Percentiles rank a stretch among this genome's conserved stretches.
Evolutionary conservation across 768 basidiomycete species (phyloP).

Genomic region (Zangia roseola): DNA sequence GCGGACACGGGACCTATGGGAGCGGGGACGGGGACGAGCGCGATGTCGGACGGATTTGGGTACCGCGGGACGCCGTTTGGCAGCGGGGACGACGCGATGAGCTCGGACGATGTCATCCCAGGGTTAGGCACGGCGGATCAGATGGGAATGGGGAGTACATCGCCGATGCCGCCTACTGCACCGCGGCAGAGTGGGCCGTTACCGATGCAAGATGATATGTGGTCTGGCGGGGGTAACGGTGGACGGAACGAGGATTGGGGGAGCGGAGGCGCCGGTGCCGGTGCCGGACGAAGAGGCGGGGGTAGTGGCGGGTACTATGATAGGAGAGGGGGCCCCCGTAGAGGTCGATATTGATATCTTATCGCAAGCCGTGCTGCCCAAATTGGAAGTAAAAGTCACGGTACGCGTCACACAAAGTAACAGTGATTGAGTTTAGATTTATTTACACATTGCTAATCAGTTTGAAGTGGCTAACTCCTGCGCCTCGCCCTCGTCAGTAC

Average conservation of each 20-base stretch:
- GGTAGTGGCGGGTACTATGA: constrained; percentile 36
- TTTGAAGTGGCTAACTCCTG: too few relatives aligned
- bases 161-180: constrained; percentile 23
- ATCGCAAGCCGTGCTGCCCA: too few relatives aligned
- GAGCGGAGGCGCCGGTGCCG: constrained; percentile 33
- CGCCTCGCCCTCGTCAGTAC: too few relatives aligned
- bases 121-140: constrained; percentile 50
- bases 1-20: background rate
- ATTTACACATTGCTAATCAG: too few relatives aligned
- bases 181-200: constrained; percentile 37
- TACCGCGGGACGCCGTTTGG: constrained; percentile 26
- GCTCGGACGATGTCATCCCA: constrained; percentile 62
- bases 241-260: constrained; percentile 39
- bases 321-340: constrained; percentile 22
- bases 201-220: constrained; percentile 54
- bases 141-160: constrained; percentile 19
- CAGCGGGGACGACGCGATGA: constrained; percentile 26
- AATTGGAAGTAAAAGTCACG: too few relatives aligned
- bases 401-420: too few relatives aligned
- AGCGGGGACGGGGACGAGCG: too few relatives aligned
- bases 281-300: constrained; percentile 27
- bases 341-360: constrained; percentile 27
- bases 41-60: constrained; percentile 19
- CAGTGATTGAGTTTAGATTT: too few relatives aligned
- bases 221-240: constrained; percentile 33